Base-by-base conservation (phyloP, 2,329 filamentous ascomycete genomes). In the Paraphaeosphaeria sporulosa region DNA sequence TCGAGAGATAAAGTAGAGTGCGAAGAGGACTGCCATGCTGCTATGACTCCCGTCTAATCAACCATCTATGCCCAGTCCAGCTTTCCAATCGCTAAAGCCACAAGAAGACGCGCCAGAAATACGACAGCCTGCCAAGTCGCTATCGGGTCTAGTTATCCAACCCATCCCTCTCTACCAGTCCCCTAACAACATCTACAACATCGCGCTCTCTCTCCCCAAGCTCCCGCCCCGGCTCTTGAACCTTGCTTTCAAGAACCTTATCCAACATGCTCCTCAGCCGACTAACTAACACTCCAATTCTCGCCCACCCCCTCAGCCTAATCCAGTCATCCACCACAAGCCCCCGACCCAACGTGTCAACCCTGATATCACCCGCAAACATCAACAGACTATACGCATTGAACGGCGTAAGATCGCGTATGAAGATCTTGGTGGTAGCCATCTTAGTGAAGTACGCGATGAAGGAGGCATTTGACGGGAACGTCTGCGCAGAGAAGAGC, bases 241-340 rank as follows among this genome's bases (percentile, higher is more conserved):
- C 88, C 78, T 93, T 93, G 65, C 86, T 84, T 59, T 90, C 90
- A 71, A 99, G 86, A 62, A 96, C 84, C 65, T 90, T 87, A 80
- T 99, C 95, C 56, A 99, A 84, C 89, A 98, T 91, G 59, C 89
- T 88, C 64, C 95, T 85, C 66, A 99, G 79, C 63, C 94, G 84
- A 48, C 90, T 91, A 2, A 97, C 90, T 67, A 99, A 78, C 13
- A 98, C 94, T 32, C 94, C 95, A 64, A 99, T 95, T 49, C 95
- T 87, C 1, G 95, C 94, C 95, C 95, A 99, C 0, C 95, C 95
- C 25, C 93, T 86, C 34, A 99, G 81, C 38, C 86, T 78, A 36
- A 98, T 82, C 95, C 94, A 98, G 54, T 92, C 93, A 78, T 98
- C 95, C 3, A 99, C 92, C 3, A 97, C 82, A 19, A 99, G 81